phyloP scores from a whole-genome alignment of 257 asterid genomes.

The Apocynum venetum region DNA sequence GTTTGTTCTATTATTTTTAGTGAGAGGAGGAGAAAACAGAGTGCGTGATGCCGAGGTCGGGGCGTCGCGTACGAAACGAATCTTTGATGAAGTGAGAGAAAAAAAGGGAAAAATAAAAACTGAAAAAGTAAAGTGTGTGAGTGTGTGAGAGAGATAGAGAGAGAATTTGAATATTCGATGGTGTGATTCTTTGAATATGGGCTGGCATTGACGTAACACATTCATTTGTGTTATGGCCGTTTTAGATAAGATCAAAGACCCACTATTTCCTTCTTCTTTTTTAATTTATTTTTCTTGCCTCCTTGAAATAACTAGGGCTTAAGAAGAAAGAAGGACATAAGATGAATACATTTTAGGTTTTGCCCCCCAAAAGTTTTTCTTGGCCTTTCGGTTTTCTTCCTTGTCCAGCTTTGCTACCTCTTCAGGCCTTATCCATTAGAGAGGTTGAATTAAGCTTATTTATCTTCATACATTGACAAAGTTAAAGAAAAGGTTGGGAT shows the following conservation, averaged over 20 bases:
- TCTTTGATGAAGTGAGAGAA: slow-evolving; percentile 31
- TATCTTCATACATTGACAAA: too few relatives aligned
- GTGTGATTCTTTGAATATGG: slow-evolving; percentile 26
- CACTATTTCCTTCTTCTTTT: background rate
- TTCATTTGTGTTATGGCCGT: background rate
- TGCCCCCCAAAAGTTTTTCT: background rate
- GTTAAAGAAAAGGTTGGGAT: too few relatives aligned
- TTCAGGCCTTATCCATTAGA: background rate
- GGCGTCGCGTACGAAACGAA: slow-evolving; percentile 80
- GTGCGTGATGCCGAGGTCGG: slow-evolving; percentile 64
- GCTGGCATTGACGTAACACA: slow-evolving; percentile 24
- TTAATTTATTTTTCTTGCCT: background rate
- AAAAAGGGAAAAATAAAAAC: background rate
- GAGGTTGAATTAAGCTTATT: background rate
- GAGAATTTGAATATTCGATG: slow-evolving; percentile 27
- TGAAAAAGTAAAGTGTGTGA: slow-evolving; percentile 2
- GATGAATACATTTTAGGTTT: background rate
- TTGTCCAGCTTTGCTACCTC: background rate
- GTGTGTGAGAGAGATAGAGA: slow-evolving; percentile 16
- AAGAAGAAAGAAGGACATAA: background rate
- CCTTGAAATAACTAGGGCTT: background rate
- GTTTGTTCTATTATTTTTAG: background rate
- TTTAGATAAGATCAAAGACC: slow-evolving; percentile 29
- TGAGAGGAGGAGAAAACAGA: slow-evolving; percentile 22
- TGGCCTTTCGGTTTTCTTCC: background rate